Evolutionary conservation across 495 filamentous ascomycete genomes (phyloP).

Genomic region (Xylaria bambusicola): DNA sequence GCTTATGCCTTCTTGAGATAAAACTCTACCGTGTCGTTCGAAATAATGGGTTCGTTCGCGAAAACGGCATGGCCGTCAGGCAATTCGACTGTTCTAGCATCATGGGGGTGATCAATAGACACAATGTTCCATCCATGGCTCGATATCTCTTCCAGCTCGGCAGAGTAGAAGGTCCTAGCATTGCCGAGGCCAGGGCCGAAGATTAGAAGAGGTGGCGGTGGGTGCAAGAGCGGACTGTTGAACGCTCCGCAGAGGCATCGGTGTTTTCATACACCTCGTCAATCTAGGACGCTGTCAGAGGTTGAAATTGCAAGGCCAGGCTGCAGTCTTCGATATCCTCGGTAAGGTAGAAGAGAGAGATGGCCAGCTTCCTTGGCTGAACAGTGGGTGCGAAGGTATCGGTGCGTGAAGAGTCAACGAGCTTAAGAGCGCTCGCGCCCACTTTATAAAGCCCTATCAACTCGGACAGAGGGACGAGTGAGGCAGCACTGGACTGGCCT

Average conservation of each 20-base stretch:
- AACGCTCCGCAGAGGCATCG: constrained; percentile 7
- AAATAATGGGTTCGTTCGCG: constrained; percentile 7
- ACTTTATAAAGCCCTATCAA: constrained; percentile 30
- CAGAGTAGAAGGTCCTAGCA: constrained; percentile 42
- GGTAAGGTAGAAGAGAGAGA: constrained; percentile 34
- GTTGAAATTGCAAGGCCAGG: constrained; percentile 17
- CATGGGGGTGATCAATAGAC: constrained; percentile 54
- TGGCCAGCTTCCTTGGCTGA: constrained; percentile 30
- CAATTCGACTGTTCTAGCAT: constrained; percentile 49
- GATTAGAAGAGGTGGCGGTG: constrained; percentile 31
- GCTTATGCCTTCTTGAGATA: constrained; percentile 34
- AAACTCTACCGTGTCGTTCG: constrained; percentile 3
- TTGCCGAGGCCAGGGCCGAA: constrained; percentile 1
- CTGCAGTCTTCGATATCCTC: background rate
- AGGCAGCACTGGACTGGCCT: background rate
- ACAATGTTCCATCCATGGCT: constrained; percentile 51
- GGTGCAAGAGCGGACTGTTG: constrained; percentile 8
- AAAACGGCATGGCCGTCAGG: constrained; percentile 42
- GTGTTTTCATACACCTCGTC: background rate
- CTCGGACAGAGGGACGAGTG: background rate
- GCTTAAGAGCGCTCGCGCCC: constrained; percentile 20
- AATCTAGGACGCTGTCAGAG: constrained; percentile 16
- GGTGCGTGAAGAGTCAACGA: constrained; percentile 31
- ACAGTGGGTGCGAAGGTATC: constrained; percentile 33
- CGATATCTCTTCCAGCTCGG: constrained; percentile 43